Conservation (phyloP, 2,329 filamentous ascomycete species). For the Nemania abortiva region DNA sequence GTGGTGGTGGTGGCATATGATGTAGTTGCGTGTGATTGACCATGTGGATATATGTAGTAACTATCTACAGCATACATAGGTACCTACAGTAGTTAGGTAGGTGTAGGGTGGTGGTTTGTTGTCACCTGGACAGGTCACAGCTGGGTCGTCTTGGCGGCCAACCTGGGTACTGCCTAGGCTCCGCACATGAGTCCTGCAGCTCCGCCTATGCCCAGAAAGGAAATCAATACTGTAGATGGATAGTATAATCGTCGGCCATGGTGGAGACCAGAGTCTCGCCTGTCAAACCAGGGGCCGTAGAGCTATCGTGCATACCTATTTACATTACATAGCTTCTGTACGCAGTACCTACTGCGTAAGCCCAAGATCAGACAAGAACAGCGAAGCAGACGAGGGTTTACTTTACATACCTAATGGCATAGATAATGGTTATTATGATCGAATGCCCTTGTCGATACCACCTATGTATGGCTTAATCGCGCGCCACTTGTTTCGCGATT, state of each 20-base stretch:
- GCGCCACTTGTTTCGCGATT: not conserved
- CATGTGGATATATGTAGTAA: not conserved
- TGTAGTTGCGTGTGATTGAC: not conserved
- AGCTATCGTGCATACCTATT: not conserved
- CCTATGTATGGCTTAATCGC: too few relatives aligned
- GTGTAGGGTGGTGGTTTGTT: constrained; percentile 34
- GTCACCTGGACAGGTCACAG: constrained; percentile 37
- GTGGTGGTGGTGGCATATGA: not conserved
- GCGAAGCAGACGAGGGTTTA: not conserved
- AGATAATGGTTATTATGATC: not conserved
- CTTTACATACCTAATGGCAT: not conserved
- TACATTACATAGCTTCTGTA: not conserved
- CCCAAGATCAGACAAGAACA: constrained; percentile 7
- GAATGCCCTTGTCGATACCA: not conserved
- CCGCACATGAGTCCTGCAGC: not conserved
- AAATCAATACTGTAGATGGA: too few relatives aligned
- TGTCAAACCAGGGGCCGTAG: constrained; percentile 18
- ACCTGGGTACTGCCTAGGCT: constrained; percentile 1
- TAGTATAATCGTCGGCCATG: not conserved
- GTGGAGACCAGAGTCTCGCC: constrained; percentile 19
- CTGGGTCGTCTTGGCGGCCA: constrained; percentile 25
- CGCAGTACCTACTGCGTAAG: too few relatives aligned
- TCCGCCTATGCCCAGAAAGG: too few relatives aligned
- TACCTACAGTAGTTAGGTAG: not conserved
- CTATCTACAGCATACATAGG: too few relatives aligned